phyloP scores from a whole-genome alignment of 176 grass and related monocot genomes.

The Bolboschoenus planiculmis region DNA sequence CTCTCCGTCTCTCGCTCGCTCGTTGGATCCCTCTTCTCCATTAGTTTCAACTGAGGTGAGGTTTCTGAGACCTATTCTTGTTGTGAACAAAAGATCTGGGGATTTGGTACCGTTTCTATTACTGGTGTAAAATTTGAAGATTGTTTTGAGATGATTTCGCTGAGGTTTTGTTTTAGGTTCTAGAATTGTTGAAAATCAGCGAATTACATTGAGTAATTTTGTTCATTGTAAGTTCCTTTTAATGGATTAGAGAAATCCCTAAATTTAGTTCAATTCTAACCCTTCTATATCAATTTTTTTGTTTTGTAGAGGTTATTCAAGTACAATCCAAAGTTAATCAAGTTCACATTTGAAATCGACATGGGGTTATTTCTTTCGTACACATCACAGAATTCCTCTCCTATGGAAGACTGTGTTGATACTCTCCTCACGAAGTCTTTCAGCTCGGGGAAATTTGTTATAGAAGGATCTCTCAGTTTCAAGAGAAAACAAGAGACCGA shows the following conservation, averaged over 20 bases:
- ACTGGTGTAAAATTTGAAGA: background rate
- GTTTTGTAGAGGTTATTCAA: constrained; percentile 14
- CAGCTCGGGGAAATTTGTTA: constrained; percentile 27
- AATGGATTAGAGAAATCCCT: background rate
- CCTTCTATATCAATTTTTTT: background rate
- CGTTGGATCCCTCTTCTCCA: background rate
- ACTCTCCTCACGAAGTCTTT: constrained; percentile 46
- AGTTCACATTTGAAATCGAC: constrained; percentile 14
- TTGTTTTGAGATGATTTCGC: background rate
- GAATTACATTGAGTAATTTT: background rate
- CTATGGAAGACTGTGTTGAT: constrained; percentile 33
- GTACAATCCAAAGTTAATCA: background rate
- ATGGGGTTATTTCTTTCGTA: constrained; percentile 72
- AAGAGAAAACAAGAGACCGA: constrained; percentile 41
- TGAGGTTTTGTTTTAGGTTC: background rate
- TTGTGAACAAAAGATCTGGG: background rate
- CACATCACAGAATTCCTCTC: constrained; percentile 44
- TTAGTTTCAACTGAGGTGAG: background rate
- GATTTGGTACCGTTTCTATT: background rate
- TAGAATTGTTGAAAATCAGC: background rate
- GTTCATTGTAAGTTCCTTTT: background rate
- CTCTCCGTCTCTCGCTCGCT: no score
- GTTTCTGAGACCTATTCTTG: background rate
- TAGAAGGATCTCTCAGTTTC: constrained; percentile 53
- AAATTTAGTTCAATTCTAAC: background rate